Base-by-base conservation (phyloP, 345 rosid species). In the Toxicodendron radicans region DNA sequence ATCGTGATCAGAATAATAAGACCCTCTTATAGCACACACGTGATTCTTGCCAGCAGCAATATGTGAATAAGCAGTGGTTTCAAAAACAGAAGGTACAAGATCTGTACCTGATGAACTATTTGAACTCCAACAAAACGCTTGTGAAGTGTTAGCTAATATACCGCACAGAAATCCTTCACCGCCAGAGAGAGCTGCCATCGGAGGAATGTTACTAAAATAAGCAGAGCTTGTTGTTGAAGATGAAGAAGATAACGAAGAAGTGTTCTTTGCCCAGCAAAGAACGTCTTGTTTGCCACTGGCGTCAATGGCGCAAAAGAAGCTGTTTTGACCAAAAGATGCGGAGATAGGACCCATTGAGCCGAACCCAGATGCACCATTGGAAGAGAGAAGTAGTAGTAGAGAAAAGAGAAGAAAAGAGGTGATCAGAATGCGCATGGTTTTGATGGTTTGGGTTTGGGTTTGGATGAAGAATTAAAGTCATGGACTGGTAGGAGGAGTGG, bases 231-330 rank as follows among this genome's bases (percentile, higher is more conserved):
- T 43, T 11, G 68, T 61, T 3, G 74, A 75, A 66, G 72, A 58
- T 16, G 73, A 74, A 60, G 83, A 48, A 9, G 87, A 54, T 2
- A 80, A 72, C 21, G 88, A 79, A 12, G 91, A 85, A 13, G 58
- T 78, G 83, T 90, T 89, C 75, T 82, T 90, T 1, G 85, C 87
- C 97, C 98, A 94, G 79, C 96, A 94, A 68, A 90, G 78, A 58
- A 94, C 92, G 16, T 82, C 82, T 77, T 94, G 98, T 53, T 87
- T 86, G 56, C 97, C 97, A 58, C 97, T 84, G 62, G 98, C 98
- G 68, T 87, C 93, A 70, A 94, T 94, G 87, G 98, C 98, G 79
- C 99, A 95, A 87, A 95, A 95, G 75, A 95, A 90, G 4, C 94
- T 92, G 75, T 81, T 74, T n/a, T 75, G 81, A 30, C 97, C 99